These are phyloP conservation scores for Halophytophthora batemanensis DNA, from an alignment of 352 stramenopile species.

Conservation along the genomic window DNA sequence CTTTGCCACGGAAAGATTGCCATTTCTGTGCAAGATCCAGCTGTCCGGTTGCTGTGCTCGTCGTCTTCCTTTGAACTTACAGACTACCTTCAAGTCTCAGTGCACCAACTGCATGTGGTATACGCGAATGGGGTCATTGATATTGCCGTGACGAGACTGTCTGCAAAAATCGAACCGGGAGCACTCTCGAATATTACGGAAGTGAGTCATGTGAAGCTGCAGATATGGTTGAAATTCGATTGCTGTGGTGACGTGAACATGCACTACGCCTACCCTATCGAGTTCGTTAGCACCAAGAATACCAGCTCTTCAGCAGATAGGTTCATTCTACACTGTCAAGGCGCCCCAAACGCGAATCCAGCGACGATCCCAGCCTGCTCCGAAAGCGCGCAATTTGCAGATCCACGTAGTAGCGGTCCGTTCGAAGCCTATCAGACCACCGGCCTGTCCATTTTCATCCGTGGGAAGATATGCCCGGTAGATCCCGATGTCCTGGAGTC, in stretches of 20 bases:
- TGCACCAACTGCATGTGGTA: constrained; percentile 31
- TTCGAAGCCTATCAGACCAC: constrained; percentile 32
- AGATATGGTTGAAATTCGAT: constrained; percentile 47
- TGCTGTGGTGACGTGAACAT: constrained; percentile 19
- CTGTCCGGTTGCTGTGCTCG: constrained; percentile 41
- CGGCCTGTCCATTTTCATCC: constrained; percentile 39
- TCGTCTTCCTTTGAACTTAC: constrained; percentile 45
- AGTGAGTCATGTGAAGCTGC: constrained; percentile 45
- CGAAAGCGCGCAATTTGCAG: neutral
- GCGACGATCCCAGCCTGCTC: neutral
- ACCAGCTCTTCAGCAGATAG: constrained; percentile 6
- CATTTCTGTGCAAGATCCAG: constrained; percentile 33
- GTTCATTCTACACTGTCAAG: constrained; percentile 7
- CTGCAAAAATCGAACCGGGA: constrained; percentile 65
- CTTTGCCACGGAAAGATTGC: constrained; percentile 55
- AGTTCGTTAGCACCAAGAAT: constrained; percentile 20
- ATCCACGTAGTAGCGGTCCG: constrained; percentile 3
- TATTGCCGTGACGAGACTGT: constrained; percentile 42
- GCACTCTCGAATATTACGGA: constrained; percentile 60
- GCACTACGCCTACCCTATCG: constrained; percentile 54
- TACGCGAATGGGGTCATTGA: constrained; percentile 34
- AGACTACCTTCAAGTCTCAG: constrained; percentile 50
- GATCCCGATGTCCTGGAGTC: constrained; percentile 10
- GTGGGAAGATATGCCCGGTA: constrained; percentile 35
- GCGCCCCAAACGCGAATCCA: neutral